phyloP scores from a whole-genome alignment of 345 rosid species.

The Garcia nutans region DNA sequence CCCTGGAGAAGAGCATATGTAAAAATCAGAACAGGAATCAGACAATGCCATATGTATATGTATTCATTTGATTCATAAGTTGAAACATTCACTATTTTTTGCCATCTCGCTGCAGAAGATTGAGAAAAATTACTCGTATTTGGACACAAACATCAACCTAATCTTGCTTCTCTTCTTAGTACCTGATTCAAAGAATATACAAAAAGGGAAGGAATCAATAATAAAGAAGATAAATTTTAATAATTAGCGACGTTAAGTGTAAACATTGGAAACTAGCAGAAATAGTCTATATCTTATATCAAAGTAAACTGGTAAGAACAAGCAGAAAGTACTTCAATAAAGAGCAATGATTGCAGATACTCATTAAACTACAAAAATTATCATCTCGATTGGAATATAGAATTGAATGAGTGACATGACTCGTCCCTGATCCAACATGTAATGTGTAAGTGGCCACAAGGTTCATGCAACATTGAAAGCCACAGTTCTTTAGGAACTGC shows the following conservation, averaged over 20 bases:
- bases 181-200: constrained; percentile 42
- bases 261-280: background rate
- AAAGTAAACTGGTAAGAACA: background rate
- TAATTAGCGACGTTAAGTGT: background rate
- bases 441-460: background rate
- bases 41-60: background rate
- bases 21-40: background rate
- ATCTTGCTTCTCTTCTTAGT: constrained; percentile 71
- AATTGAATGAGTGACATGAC: background rate
- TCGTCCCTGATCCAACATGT: background rate
- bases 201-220: background rate
- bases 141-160: constrained; percentile 41
- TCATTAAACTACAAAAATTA: background rate
- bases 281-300: background rate
- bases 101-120: background rate
- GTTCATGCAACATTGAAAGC: background rate
- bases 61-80: background rate
- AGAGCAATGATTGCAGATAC: background rate
- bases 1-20: background rate
- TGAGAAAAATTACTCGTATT: background rate
- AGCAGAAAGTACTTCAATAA: background rate
- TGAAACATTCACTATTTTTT: background rate
- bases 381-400: background rate
- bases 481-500: background rate
- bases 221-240: background rate